A percentile compares a stretch with the other conserved stretches of the same genome.
phyloP scores from a whole-genome alignment of 352 stramenopile species.

The Phytophthora pseudosyringae region DNA sequence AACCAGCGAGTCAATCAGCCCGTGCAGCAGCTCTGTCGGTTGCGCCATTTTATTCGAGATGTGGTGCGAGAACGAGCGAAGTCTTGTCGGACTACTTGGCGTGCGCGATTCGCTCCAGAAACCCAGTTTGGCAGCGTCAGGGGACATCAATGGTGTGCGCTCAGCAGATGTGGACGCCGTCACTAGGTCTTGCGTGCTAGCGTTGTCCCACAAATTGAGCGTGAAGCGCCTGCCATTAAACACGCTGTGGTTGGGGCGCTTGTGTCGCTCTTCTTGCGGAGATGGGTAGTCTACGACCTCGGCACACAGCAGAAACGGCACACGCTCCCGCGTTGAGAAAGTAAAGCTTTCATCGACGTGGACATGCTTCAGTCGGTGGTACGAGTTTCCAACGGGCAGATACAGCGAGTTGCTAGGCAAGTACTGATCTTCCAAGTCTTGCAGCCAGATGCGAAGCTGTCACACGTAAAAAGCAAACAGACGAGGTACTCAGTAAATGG shows the following conservation, averaged over 20 bases:
- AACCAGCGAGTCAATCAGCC: conserved; percentile 74
- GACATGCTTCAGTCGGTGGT: conserved; percentile 79
- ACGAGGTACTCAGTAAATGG: not conserved
- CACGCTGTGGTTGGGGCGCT: conserved; percentile 53
- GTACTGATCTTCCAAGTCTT: conserved; percentile 70
- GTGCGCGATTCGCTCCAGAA: conserved; percentile 87
- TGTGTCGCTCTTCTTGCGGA: conserved; percentile 36
- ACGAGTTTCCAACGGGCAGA: conserved; percentile 76
- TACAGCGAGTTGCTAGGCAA: conserved; percentile 84
- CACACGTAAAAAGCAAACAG: not conserved
- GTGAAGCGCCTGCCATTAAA: conserved; percentile 69
- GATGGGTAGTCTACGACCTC: conserved; percentile 80
- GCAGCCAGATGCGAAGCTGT: conserved; percentile 72
- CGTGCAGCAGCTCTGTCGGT: conserved; percentile 68
- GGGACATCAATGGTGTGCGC: conserved; percentile 53
- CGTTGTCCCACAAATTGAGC: conserved; percentile 67
- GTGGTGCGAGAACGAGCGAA: conserved; percentile 79
- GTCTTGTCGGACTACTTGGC: conserved; percentile 53
- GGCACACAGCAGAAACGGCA: conserved; percentile 78
- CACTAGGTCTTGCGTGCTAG: conserved; percentile 43
- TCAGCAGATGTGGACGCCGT: conserved; percentile 39
- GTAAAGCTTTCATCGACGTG: conserved; percentile 85
- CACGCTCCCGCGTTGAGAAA: conserved; percentile 83
- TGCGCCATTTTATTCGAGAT: conserved; percentile 73
- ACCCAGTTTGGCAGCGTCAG: conserved; percentile 67